A percentile compares a stretch with the other conserved stretches of the same genome.
Conservation (phyloP, 345 rosid species). For the Sisymbrium irio region DNA sequence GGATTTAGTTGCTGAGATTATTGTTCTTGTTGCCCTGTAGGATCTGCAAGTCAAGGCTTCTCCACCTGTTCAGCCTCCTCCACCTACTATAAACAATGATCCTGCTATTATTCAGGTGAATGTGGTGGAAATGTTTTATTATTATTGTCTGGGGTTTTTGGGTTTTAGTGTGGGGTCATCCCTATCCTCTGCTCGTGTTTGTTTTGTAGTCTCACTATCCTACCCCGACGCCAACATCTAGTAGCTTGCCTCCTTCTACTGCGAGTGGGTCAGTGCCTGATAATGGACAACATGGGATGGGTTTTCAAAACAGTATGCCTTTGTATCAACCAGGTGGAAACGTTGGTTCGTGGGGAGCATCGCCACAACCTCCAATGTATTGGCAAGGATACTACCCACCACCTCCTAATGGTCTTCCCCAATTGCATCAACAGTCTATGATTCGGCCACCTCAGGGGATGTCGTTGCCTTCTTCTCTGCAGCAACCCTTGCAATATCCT, state of each 20-base stretch:
- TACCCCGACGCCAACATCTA: slow-evolving; percentile 49
- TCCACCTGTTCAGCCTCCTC: slow-evolving; percentile 63
- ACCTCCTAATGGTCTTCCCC: slow-evolving; percentile 75
- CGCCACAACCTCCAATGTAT: slow-evolving; percentile 80
- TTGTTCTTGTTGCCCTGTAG: slow-evolving; percentile 39
- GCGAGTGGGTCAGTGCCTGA: slow-evolving; percentile 31
- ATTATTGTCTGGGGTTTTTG: not conserved
- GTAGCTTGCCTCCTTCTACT: slow-evolving; percentile 52
- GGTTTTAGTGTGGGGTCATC: not conserved
- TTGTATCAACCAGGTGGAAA: slow-evolving; percentile 84
- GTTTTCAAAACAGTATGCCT: slow-evolving; percentile 68
- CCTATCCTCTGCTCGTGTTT: not conserved
- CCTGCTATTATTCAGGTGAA: slow-evolving; percentile 93
- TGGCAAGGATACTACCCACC: slow-evolving; percentile 84
- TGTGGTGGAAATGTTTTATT: not conserved
- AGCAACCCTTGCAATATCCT: slow-evolving; percentile 70
- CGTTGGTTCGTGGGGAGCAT: slow-evolving; percentile 72
- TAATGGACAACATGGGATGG: slow-evolving; percentile 50
- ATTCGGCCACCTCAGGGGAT: slow-evolving; percentile 75
- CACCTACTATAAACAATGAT: slow-evolving; percentile 70
- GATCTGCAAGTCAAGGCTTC: slow-evolving; percentile 95
- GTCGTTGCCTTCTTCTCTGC: slow-evolving; percentile 65
- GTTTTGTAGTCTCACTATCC: slow-evolving; percentile 81
- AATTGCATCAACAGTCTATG: slow-evolving; percentile 76
- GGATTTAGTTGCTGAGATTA: not conserved